Conservation (phyloP, 345 rosid species). For the Cardamine chenopodiifolia region DNA sequence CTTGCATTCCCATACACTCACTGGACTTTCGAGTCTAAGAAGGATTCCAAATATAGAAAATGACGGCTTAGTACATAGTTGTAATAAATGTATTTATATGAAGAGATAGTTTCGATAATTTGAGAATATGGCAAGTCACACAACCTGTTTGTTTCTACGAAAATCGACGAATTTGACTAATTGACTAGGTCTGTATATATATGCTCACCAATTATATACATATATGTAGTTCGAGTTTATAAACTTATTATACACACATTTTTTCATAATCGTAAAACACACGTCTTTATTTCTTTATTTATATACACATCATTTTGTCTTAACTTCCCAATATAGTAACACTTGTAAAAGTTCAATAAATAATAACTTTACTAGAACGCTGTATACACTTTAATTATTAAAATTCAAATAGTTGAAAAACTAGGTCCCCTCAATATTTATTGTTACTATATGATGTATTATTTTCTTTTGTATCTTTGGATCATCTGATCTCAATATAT, state of each 20-base stretch:
- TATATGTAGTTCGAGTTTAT: not conserved
- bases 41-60: not conserved
- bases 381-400: conserved; percentile 22
- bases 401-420: conserved; percentile 22
- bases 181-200: not conserved
- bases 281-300: not conserved
- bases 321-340: conserved; percentile 32
- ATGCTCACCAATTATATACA: not conserved
- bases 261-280: not conserved
- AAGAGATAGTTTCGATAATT: not conserved
- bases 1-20: conserved; percentile 1
- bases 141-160: not conserved
- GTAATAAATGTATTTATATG: not conserved
- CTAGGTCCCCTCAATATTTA: conserved; percentile 31
- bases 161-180: not conserved
- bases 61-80: not conserved
- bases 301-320: not conserved
- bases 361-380: conserved; percentile 4
- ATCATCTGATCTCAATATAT: not conserved
- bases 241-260: not conserved
- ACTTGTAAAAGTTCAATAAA: conserved; percentile 25
- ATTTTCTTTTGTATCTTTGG: conserved; percentile 1
- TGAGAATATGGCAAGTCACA: not conserved
- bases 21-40: not conserved
- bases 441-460: conserved; percentile 7